Percentiles rank a stretch among this genome's conserved stretches.
phyloP scores from a whole-genome alignment of 2,329 filamentous ascomycete genomes.

The Pyrenochaeta sp. region DNA sequence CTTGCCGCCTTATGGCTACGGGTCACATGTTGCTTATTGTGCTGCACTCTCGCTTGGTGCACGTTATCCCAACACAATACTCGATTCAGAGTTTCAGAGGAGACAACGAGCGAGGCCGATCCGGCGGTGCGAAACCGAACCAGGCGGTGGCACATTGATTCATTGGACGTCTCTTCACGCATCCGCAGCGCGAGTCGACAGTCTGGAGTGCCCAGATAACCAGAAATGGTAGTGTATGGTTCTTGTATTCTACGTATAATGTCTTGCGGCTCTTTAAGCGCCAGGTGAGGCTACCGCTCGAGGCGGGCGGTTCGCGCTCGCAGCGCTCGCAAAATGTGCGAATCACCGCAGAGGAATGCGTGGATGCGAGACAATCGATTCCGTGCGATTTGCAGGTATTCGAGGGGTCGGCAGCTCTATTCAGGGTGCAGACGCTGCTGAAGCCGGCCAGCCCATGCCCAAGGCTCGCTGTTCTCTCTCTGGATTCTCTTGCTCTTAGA shows the following conservation, averaged over 20 bases:
- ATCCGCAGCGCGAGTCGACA: slow-evolving; percentile 21
- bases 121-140: slow-evolving; percentile 16
- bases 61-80: slow-evolving; percentile 12
- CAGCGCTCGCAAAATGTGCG: slow-evolving; percentile 9
- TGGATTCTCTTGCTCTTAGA: slow-evolving; percentile 11
- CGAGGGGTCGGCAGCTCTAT: slow-evolving; percentile 31
- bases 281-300: slow-evolving; percentile 24
- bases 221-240: slow-evolving; percentile 22
- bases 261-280: slow-evolving; percentile 38
- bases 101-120: slow-evolving; percentile 19
- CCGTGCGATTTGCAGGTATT: slow-evolving; percentile 13
- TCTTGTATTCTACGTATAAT: slow-evolving; percentile 41
- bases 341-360: slow-evolving; percentile 6
- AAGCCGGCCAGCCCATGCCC: slow-evolving; percentile 19
- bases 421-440: slow-evolving; percentile 8
- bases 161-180: slow-evolving; percentile 18
- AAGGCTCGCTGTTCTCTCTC: slow-evolving; percentile 6
- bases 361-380: slow-evolving; percentile 12
- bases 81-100: slow-evolving; percentile 9
- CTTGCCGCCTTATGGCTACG: background rate
- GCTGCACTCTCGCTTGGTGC: slow-evolving; percentile 1
- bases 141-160: slow-evolving; percentile 17
- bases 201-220: slow-evolving; percentile 9
- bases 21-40: background rate
- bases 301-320: slow-evolving; percentile 20